Base-by-base conservation (phyloP, 2,329 filamentous ascomycete species). In the Diaporthe amygdali region DNA sequence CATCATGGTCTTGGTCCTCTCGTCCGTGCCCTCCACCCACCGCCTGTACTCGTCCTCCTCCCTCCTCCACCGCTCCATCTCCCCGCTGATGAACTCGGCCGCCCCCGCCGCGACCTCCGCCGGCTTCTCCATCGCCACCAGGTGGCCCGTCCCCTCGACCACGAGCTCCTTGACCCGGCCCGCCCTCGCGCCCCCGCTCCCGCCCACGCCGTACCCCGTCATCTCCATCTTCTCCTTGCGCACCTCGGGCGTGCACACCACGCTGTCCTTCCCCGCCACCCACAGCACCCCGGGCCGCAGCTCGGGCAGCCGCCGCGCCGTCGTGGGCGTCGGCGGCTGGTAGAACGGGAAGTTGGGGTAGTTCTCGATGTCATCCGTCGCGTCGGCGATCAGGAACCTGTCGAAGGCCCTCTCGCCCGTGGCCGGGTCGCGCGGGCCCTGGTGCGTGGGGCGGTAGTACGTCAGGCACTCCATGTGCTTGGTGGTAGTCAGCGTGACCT, bases 391-490 rank as follows among this genome's bases (percentile, higher is more conserved):
- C 44, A 79, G 77, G 55, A 81, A 76, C 0, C 79, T 81, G 69
- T 85, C 79, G 9, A 88, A 71, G 37, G 87, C 72, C 2, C 74
- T 75, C 15, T 79, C 78, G 25, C 82, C 84, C 15, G 73, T 76
- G 5, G 80, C 74, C 0, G 77, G 66, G 72, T 83, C 81, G 17
- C 49, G 25, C 61, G 83, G 79, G 73, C 84, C 84, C 9, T 83
- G 81, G 79, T 81, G 89, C 71, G 88, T 88, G 0, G 91, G 89
- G 0, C 93, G 88, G 74, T 93, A 82, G 79, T 92, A 96, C 1
- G 91, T 94, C 77, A 94, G 92, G 69, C 96, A 93, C 83, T 97
- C 94, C 78, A 97, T 94, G 80, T 97, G 93, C 76, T 95, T 94
- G 0, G 94, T 92, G 0, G 96, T 98, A 2, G 89, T 89, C 2